Percentiles rank a stretch among this genome's conserved stretches.
phyloP scores from a whole-genome alignment of 2,329 filamentous ascomycete genomes.

The Sordariomycetes sp. region DNA sequence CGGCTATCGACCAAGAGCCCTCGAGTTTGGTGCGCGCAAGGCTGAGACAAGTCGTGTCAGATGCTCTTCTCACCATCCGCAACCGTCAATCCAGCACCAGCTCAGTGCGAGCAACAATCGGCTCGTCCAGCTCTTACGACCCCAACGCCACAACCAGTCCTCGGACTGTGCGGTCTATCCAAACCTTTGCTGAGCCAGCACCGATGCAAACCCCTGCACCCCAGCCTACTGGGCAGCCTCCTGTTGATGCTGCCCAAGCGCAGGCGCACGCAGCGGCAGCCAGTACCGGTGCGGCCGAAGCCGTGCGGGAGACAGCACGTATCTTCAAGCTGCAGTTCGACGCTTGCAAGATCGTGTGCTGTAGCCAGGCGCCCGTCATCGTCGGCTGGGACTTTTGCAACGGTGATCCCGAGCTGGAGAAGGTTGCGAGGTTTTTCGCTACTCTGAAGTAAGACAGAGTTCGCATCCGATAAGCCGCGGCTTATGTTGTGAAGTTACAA shows the following conservation, averaged over 20 bases:
- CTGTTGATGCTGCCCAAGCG: no score
- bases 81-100: conserved; percentile 29
- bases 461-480: no score
- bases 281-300: no score
- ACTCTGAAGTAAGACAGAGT: conserved; percentile 32
- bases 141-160: no score
- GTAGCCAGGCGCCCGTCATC: conserved; percentile 82
- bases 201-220: no score
- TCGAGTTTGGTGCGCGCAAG: conserved; percentile 38
- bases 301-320: no score
- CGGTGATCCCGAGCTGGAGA: conserved; percentile 69
- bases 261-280: conserved; percentile 1
- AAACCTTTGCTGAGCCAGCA: no score
- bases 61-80: conserved; percentile 34
- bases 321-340: conserved; percentile 98
- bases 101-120: no score
- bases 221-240: no score
- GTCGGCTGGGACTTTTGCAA: conserved; percentile 98
- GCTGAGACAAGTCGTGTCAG: conserved; percentile 38
- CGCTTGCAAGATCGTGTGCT: conserved; percentile 85
- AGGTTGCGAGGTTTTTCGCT: conserved; percentile 70
- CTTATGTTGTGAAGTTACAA: no score
- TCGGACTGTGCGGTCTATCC: no score
- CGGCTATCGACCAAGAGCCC: conserved; percentile 40
- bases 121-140: no score